Evolutionary conservation across 345 rosid genomes (phyloP).

Genomic region (Laguncularia racemosa): DNA sequence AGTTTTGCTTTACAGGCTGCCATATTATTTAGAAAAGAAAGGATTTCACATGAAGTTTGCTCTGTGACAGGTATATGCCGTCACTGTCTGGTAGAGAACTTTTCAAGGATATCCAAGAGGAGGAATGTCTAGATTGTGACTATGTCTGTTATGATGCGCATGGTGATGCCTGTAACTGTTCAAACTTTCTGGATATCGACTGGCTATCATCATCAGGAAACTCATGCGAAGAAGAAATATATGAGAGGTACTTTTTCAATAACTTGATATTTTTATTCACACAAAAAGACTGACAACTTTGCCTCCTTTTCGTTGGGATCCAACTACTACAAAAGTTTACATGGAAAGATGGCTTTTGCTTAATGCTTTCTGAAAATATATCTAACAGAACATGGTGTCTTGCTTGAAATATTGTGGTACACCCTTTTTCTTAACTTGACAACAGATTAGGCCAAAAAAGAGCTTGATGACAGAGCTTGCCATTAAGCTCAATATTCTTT

Average conservation of each 20-base stretch:
- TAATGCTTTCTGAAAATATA: no score
- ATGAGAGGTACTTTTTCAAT: conserved; percentile 46
- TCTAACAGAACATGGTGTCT: no score
- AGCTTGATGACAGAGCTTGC: no score
- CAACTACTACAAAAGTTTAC: background rate
- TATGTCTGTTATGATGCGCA: conserved; percentile 42
- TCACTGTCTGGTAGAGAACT: conserved; percentile 20
- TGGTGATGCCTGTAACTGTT: conserved; percentile 56
- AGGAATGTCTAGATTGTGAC: conserved; percentile 36
- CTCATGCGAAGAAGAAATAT: conserved; percentile 79
- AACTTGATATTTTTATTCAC: background rate
- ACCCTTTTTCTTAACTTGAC: no score
- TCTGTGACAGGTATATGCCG: conserved; percentile 35
- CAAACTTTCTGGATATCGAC: conserved; percentile 71
- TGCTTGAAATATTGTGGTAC: no score
- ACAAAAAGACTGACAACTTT: background rate
- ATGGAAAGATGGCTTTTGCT: no score
- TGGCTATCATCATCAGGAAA: conserved; percentile 93
- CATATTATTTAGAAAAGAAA: background rate
- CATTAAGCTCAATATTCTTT: no score
- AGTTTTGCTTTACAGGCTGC: background rate
- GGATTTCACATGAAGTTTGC: background rate
- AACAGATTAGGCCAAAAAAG: no score
- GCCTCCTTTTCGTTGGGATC: background rate
- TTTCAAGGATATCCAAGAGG: conserved; percentile 38